Evolutionary conservation across 805 yeast species (phyloP).

Genomic region (Pichia heedii): DNA sequence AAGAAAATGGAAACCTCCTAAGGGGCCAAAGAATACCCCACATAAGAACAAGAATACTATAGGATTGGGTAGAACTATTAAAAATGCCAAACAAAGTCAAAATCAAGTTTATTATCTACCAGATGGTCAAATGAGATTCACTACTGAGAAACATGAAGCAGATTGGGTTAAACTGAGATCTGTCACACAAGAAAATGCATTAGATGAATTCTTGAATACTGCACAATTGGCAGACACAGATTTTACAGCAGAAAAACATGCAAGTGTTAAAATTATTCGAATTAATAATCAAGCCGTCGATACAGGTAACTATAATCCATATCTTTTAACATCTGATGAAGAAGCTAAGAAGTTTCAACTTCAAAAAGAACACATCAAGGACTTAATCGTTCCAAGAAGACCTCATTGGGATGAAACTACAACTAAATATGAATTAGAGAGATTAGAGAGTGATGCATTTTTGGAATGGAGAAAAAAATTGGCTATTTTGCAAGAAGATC

Average conservation of each 20-base stretch:
- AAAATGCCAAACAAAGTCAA: constrained; percentile 61
- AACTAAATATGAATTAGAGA: constrained; percentile 69
- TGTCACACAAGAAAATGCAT: constrained; percentile 86
- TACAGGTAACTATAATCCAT: constrained; percentile 39
- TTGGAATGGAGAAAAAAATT: constrained; percentile 89
- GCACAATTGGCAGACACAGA: constrained; percentile 96
- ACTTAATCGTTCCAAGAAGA: constrained; percentile 83
- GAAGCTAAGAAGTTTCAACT: constrained; percentile 48
- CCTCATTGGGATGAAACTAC: constrained; percentile 75
- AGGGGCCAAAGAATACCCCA: constrained; percentile 85
- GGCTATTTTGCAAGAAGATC: constrained; percentile 74
- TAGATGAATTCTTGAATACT: constrained; percentile 90
- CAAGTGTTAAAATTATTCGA: constrained; percentile 75
- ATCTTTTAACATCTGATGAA: constrained; percentile 57
- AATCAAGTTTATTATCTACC: constrained; percentile 65
- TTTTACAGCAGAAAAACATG: constrained; percentile 83
- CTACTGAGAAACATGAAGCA: constrained; percentile 78
- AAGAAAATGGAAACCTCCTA: constrained; percentile 80
- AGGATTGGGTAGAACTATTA: constrained; percentile 80
- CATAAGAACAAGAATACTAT: constrained; percentile 76
- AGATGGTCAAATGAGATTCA: constrained; percentile 83
- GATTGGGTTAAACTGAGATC: constrained; percentile 86
- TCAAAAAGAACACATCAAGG: constrained; percentile 57
- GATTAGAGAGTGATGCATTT: constrained; percentile 83
- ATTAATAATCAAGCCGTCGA: constrained; percentile 70